Percentiles rank a stretch among this genome's conserved stretches.
These are phyloP conservation scores for Coemansia sp. DNA, from an alignment of 192 early-diverging fungal species.

Conservation along the genomic window DNA sequence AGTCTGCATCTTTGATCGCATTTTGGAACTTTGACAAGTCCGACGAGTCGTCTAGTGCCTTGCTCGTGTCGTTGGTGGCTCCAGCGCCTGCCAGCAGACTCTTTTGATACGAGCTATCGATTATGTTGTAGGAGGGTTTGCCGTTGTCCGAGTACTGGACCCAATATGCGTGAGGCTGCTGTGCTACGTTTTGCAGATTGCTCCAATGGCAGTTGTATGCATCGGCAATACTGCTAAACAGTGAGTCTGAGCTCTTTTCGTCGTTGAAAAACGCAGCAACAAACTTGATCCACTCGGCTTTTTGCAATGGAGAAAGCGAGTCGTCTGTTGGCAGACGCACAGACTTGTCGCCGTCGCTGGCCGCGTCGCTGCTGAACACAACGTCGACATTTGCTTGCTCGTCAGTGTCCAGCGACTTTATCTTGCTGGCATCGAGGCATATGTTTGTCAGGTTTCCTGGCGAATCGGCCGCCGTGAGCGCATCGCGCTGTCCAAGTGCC, in stretches of 20 bases:
- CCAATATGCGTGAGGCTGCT: constrained; percentile 61
- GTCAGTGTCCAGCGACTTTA: constrained; percentile 15
- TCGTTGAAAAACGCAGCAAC: constrained; percentile 42
- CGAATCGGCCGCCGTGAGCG: constrained; percentile 19
- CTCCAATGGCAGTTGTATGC: constrained; percentile 48
- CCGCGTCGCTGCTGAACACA: constrained; percentile 29
- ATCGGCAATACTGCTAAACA: constrained; percentile 32
- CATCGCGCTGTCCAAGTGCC: constrained; percentile 24
- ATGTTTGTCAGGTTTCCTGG: constrained; percentile 40
- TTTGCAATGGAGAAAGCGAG: constrained; percentile 31
- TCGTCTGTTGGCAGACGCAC: constrained; percentile 37
- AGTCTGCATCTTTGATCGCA: constrained; percentile 58
- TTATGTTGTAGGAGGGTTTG: constrained; percentile 55
- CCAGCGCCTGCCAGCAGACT: constrained; percentile 61
- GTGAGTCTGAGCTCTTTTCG: constrained; percentile 23
- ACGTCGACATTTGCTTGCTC: constrained; percentile 18
- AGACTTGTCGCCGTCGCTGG: constrained; percentile 33
- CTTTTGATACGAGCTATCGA: constrained; percentile 60
- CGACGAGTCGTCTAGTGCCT: constrained; percentile 23
- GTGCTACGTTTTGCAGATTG: constrained; percentile 39
- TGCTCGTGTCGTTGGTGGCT: constrained; percentile 56
- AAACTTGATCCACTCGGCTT: constrained; percentile 52
- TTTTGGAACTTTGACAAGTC: constrained; percentile 48
- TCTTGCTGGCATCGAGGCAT: constrained; percentile 30
- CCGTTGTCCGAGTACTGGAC: constrained; percentile 56